Conservation (phyloP, 495 filamentous ascomycete species). For the Xylaria acuta region DNA sequence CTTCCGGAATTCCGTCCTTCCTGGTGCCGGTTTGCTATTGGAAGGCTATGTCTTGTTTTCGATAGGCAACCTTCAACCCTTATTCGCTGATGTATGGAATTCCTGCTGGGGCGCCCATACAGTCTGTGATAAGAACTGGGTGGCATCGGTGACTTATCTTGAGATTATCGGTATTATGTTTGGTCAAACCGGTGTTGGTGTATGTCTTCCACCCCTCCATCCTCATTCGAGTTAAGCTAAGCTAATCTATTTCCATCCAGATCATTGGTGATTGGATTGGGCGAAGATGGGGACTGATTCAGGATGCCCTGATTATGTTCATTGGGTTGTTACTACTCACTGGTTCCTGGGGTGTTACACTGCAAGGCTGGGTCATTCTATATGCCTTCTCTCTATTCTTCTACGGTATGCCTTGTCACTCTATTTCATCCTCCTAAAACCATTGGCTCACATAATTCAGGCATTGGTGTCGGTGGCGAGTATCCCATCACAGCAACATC, state of each 20-base stretch:
- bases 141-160: constrained; percentile 79
- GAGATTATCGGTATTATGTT: constrained; percentile 89
- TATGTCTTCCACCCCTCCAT: constrained; percentile 45
- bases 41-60: constrained; percentile 96
- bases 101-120: constrained; percentile 69
- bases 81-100: constrained; percentile 73
- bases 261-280: constrained; percentile 71
- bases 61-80: constrained; percentile 83
- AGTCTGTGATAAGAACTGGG: constrained; percentile 74
- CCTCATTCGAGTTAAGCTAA: constrained; percentile 41
- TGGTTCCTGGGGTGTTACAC: constrained; percentile 79
- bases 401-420: constrained; percentile 61
- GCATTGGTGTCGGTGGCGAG: constrained; percentile 87
- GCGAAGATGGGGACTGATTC: constrained; percentile 89
- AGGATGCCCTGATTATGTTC: constrained; percentile 93
- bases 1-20: constrained; percentile 84
- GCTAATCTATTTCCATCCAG: constrained; percentile 23
- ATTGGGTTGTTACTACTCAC: constrained; percentile 85
- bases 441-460: constrained; percentile 35
- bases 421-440: too few relatives aligned
- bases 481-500: constrained; percentile 97
- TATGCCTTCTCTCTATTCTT: constrained; percentile 91
- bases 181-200: constrained; percentile 79
- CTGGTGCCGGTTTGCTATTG: constrained; percentile 84
- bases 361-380: constrained; percentile 92